phyloP scores from a whole-genome alignment of 2,329 filamentous ascomycete genomes.

The Fusarium sp. region DNA sequence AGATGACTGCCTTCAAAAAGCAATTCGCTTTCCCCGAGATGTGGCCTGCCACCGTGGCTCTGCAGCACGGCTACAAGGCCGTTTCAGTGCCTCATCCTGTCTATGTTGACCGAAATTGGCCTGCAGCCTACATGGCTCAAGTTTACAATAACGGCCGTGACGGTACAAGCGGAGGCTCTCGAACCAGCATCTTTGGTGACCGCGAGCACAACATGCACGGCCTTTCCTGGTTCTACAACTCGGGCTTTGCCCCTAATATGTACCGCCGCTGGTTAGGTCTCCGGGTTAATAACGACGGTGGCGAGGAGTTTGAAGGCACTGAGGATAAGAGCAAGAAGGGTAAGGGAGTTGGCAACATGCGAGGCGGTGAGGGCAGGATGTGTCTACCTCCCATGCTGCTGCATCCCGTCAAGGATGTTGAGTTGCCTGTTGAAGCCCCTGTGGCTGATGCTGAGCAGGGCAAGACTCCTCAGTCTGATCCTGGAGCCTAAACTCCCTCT shows the following conservation, averaged over 20 bases:
- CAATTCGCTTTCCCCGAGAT: slow-evolving; percentile 96
- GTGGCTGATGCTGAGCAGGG: slow-evolving; percentile 57
- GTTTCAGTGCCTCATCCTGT: slow-evolving; percentile 91
- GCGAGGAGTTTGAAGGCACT: slow-evolving; percentile 77
- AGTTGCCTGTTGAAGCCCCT: slow-evolving; percentile 70
- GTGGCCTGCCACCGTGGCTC: slow-evolving; percentile 88
- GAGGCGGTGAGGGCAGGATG: slow-evolving; percentile 83
- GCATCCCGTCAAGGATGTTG: slow-evolving; percentile 86
- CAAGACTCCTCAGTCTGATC: slow-evolving; percentile 57
- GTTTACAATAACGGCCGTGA: slow-evolving; percentile 84
- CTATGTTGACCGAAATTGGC: slow-evolving; percentile 90
- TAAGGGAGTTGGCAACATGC: slow-evolving; percentile 62
- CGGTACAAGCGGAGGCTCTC: slow-evolving; percentile 77
- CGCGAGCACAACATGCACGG: slow-evolving; percentile 90
- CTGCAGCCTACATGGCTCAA: slow-evolving; percentile 77
- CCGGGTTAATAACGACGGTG: slow-evolving; percentile 80
- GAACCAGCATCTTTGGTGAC: slow-evolving; percentile 81
- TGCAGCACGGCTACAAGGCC: slow-evolving; percentile 93
- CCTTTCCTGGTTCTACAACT: slow-evolving; percentile 92
- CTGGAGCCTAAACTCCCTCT: slow-evolving; percentile 47
- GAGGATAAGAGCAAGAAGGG: slow-evolving; percentile 64
- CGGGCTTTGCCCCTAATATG: slow-evolving; percentile 81
- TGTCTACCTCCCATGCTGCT: slow-evolving; percentile 90
- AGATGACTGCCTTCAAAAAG: slow-evolving; percentile 84
- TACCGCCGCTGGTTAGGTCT: slow-evolving; percentile 90